Evolutionary conservation across 2,329 filamentous ascomycete genomes (phyloP), one percentile per base, ranked within the genome.

Genomic region (Aureobasidium lini): DNA sequence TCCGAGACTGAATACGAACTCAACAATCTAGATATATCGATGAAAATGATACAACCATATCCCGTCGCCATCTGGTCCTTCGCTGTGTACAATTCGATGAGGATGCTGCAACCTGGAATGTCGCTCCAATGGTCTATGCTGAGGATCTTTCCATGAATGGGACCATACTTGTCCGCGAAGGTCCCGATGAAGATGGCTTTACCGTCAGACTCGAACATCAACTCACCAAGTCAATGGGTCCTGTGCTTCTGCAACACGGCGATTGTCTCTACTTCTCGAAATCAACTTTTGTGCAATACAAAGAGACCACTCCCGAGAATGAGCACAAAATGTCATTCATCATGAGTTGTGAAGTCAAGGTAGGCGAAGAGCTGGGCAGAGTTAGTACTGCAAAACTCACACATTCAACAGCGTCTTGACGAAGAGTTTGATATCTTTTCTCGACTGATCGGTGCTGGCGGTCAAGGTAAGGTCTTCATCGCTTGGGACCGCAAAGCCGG

Each of bases 401-500:
- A 3, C 15, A 11, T 6, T 8, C 2, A 37, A 6, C 4, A 62
- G 76, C 62, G 71, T 6, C 83, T 86, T 61, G 62, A 69, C 2
- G 67, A 77, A 43, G 72, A 73, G 10, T 86, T 79, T 64, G 64
- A 70, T 2, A 71, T 87, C 31, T 79, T 74, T 1, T 68, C 76
- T 42, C 77, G 79, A 9, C 67, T 77, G 2, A 73, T 87, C 28
- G 84, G 84, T 4, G 66, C 70, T 36, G 84, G 84, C 6, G 76
- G 74, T 2, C 77, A 77, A 66, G 81, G 81, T 8, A 72, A 72
- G 43, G 81, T 87, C 3, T 77, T 81, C 59, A 73, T 85, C 9
- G 82, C 80, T 5, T 68, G 79, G 2, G 77, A 88, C 15, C 68
- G 73, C 28, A 69, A 69, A 6, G 81, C 79, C 0, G 75, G 77